Evolutionary conservation across 2,329 filamentous ascomycete species (phyloP).

Genomic region (Fusarium abutilonis): DNA sequence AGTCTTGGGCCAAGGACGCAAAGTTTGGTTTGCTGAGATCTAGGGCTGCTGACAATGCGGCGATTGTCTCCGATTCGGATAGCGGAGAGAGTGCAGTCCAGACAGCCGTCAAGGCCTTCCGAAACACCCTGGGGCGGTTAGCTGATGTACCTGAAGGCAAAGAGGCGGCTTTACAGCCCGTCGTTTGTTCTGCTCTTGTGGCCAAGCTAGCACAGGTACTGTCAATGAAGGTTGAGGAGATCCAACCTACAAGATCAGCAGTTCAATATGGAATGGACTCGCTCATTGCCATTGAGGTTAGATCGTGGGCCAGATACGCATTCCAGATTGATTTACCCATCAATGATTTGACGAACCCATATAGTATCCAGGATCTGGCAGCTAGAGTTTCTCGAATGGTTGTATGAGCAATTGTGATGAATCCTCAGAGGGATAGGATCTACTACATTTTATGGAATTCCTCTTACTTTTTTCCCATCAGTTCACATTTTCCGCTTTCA

Average conservation of each 20-base stretch:
- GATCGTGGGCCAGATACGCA: slow-evolving; percentile 41
- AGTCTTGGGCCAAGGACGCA: slow-evolving; percentile 41
- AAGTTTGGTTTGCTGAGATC: slow-evolving; percentile 38
- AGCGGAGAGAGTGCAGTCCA: slow-evolving; percentile 38
- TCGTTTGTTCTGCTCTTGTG: slow-evolving; percentile 37
- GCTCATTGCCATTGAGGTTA: slow-evolving; percentile 40
- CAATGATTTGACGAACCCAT: slow-evolving; percentile 41
- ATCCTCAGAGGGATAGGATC: not conserved
- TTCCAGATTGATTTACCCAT: slow-evolving; percentile 42
- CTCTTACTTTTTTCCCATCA: not conserved
- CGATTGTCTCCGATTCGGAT: slow-evolving; percentile 26
- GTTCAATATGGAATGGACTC: slow-evolving; percentile 42
- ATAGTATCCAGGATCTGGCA: slow-evolving; percentile 40
- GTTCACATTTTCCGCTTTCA: not conserved
- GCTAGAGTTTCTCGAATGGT: slow-evolving; percentile 38
- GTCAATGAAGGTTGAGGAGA: slow-evolving; percentile 40
- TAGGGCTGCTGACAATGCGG: slow-evolving; percentile 28
- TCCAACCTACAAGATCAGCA: slow-evolving; percentile 35
- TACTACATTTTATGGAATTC: not conserved
- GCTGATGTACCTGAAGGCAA: slow-evolving; percentile 31
- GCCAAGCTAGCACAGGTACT: slow-evolving; percentile 39
- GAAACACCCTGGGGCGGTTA: slow-evolving; percentile 23
- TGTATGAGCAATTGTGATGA: not conserved
- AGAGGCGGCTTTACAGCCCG: slow-evolving; percentile 30
- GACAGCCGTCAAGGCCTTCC: slow-evolving; percentile 40